A percentile compares a stretch with the other conserved stretches of the same genome.
Conservation (phyloP, 2,329 filamentous ascomycete species). For the Endothia cerciana region DNA sequence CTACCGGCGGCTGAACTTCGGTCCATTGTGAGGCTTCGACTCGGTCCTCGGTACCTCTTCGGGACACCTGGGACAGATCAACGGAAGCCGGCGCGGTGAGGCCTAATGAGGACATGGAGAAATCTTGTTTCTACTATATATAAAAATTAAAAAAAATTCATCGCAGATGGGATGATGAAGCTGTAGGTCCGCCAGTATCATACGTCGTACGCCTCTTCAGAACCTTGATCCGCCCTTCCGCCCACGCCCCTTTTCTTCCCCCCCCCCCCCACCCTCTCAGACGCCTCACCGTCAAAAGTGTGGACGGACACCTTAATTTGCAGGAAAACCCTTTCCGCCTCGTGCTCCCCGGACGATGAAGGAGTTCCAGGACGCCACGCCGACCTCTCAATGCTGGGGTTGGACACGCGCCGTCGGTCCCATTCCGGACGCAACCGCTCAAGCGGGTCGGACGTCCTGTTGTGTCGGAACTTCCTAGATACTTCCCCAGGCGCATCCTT, state of each 20-base stretch:
- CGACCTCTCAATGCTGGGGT: not conserved
- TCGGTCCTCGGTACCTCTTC: conserved; percentile 6
- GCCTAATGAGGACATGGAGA: not conserved
- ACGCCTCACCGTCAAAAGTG: not conserved
- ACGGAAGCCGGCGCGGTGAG: conserved; percentile 3
- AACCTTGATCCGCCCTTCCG: not conserved
- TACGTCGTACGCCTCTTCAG: not conserved
- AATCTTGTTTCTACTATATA: not conserved
- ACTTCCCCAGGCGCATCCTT: not conserved
- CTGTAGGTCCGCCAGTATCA: not conserved
- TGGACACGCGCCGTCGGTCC: conserved; percentile 17
- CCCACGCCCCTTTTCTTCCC: not conserved
- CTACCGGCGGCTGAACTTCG: conserved; percentile 27
- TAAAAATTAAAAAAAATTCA: not conserved
- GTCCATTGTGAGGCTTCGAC: not conserved
- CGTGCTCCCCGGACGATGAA: not conserved
- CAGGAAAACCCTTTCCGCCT: not conserved
- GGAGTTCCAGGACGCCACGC: not conserved
- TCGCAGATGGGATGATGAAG: not conserved
- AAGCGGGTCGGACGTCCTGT: not conserved
- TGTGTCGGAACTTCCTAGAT: not conserved
- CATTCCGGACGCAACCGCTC: conserved; percentile 4
- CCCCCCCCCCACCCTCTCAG: not conserved
- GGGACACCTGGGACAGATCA: not conserved
- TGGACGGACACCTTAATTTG: not conserved